Evolutionary conservation across 2,329 filamentous ascomycete species (phyloP).

Genomic region (Fusarium temperatum): DNA sequence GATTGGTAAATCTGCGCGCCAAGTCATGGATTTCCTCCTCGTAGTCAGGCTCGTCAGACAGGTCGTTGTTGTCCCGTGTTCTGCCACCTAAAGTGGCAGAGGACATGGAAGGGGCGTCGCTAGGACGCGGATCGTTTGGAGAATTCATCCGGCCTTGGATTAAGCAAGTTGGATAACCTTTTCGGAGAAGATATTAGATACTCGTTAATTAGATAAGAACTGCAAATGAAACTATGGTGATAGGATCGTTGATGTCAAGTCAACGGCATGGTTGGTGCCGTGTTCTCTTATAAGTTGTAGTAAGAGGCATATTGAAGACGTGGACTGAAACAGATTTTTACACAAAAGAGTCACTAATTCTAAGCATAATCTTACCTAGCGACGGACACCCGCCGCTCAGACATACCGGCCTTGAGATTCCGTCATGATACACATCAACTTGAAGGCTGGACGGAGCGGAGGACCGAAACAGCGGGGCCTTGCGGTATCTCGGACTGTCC

Average conservation of each 20-base stretch:
- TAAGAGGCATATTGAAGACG: not conserved
- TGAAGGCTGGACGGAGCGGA: not conserved
- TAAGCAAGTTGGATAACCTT: rapidly evolving
- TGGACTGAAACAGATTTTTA: not conserved
- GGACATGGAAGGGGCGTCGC: not conserved
- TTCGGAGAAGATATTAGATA: rapidly evolving
- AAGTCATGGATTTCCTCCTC: constrained; percentile 14
- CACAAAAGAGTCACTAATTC: not conserved
- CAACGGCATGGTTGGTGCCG: not conserved
- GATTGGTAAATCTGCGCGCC: constrained; percentile 20
- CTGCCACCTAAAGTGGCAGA: not conserved
- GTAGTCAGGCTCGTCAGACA: not conserved
- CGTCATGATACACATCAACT: not conserved
- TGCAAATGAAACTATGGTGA: too few species aligned
- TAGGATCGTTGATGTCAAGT: not conserved
- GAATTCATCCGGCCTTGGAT: not conserved
- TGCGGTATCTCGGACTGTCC: constrained; percentile 19
- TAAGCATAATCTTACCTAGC: not conserved
- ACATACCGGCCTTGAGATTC: not conserved
- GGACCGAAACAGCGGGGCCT: not conserved
- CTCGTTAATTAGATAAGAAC: rapidly evolving
- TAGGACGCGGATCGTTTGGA: not conserved
- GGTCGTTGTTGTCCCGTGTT: not conserved
- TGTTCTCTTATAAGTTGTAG: not conserved
- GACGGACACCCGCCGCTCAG: not conserved